Evolutionary conservation across 148 eudicot species (phyloP), one percentile per base, ranked within the genome.

Genomic region (Vaccinium macrocarpon): DNA sequence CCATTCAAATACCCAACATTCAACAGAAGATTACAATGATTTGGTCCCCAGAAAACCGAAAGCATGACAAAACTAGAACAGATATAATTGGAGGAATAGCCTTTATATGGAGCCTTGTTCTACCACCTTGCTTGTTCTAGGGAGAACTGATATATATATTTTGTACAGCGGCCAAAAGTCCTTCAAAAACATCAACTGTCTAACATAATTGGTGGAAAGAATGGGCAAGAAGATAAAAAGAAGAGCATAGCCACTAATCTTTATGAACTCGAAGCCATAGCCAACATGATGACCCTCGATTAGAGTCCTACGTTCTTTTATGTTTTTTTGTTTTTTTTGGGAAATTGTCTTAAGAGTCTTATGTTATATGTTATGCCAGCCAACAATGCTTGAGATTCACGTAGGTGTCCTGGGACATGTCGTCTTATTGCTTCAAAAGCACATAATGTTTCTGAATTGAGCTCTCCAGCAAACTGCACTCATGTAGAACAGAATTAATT

Each of bases 401-500:
- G 81, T 7, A 83, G 42, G 52, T 83, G 78, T 14, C 79, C 82
- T 49, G 88, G 85, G 52, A 82, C 79, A 1, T 72, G 85, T 77
- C 74, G 79, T 76, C 83, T 83, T 68, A 86, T 86, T 78, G 78
- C 85, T 83, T 86, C 88, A 79, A 86, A 86, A 29, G 85, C 88
- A 57, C 75, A 70, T 72, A 86, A 66, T 32, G 88, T 86, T 82
- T 86, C 83, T 48, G 88, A 86, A 83, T 86, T 85, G 7, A 86
- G 79, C 55, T 80, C 88, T 42, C 88, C 88, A 53, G 85, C 77
- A 78, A 86, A 83, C 88, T 86, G 82, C 88, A 82, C 18, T 15
- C 51, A 71, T 52, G 49, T 53, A 32, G 7, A 51, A 50, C 62
- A 70, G 4, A 29, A 32, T 11, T 11, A 11, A 70, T 72, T 66